These are phyloP conservation scores for Scheffersomyces lignosus DNA, from an alignment of 805 yeast genomes.

Conservation along the genomic window DNA sequence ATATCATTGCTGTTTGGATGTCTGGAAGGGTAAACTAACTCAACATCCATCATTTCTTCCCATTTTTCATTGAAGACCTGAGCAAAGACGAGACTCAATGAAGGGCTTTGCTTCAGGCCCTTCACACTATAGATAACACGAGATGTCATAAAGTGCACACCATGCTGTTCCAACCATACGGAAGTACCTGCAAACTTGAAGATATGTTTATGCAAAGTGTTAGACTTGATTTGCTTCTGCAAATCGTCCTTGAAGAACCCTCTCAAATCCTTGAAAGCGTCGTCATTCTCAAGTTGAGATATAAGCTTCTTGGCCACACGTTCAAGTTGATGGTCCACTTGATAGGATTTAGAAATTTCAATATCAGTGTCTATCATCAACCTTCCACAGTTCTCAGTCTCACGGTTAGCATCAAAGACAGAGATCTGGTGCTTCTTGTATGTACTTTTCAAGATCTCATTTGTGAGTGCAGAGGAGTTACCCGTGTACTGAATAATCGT, in stretches of 20 bases:
- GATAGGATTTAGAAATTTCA: too few relatives aligned
- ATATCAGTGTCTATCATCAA: too few relatives aligned
- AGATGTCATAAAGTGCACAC: constrained; percentile 13
- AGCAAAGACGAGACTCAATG: constrained; percentile 10
- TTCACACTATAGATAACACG: constrained; percentile 10
- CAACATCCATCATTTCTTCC: constrained; percentile 15
- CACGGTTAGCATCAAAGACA: too few relatives aligned
- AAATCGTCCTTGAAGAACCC: constrained; percentile 5
- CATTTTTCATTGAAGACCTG: constrained; percentile 13
- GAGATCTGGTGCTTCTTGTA: too few relatives aligned
- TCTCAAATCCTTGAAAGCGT: constrained; percentile 5
- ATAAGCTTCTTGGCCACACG: too few relatives aligned
- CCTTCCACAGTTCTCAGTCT: too few relatives aligned
- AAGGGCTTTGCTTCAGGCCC: constrained; percentile 7
- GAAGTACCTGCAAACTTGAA: constrained; percentile 13
- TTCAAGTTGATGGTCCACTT: too few relatives aligned
- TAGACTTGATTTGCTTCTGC: not conserved
- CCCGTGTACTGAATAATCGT: too few relatives aligned
- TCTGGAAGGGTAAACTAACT: constrained; percentile 18
- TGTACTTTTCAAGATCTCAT: too few relatives aligned
- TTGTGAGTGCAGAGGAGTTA: too few relatives aligned
- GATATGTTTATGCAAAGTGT: constrained; percentile 6
- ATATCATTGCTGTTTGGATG: constrained; percentile 15
- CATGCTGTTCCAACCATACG: constrained; percentile 15
- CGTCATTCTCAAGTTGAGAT: too few relatives aligned